Percentiles rank a stretch among this genome's conserved stretches.
These are phyloP conservation scores for Prosopis cineraria DNA, from an alignment of 306 rosid species.

Conservation along the genomic window DNA sequence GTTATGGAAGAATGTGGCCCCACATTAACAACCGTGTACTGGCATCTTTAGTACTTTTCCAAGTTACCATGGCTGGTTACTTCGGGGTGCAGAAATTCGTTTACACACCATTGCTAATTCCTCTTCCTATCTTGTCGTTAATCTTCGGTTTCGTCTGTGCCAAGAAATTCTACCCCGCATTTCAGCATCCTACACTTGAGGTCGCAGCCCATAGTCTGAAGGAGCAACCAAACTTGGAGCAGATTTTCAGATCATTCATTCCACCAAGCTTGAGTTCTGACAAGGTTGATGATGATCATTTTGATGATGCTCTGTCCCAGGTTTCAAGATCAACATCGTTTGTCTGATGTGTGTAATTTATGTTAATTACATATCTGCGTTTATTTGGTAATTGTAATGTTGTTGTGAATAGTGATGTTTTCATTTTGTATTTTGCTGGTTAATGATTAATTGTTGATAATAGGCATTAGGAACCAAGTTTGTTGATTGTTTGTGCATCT, in stretches of 20 bases:
- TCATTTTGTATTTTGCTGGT: conserved; percentile 25
- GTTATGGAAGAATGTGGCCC: conserved; percentile 96
- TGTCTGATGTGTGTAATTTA: conserved; percentile 45
- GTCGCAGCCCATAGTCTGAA: conserved; percentile 50
- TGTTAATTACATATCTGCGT: conserved; percentile 19
- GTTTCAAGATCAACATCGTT: conserved; percentile 57
- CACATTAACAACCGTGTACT: conserved; percentile 70
- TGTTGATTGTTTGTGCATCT: conserved; percentile 17
- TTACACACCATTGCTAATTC: conserved; percentile 57
- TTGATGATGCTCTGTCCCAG: conserved; percentile 75
- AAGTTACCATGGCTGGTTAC: conserved; percentile 87
- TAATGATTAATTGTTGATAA: conserved; percentile 43
- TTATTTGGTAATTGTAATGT: conserved; percentile 25
- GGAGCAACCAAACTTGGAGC: conserved; percentile 75
- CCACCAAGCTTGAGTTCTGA: conserved; percentile 78
- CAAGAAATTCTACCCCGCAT: conserved; percentile 73
- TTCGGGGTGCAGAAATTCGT: conserved; percentile 55
- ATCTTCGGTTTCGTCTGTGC: conserved; percentile 48
- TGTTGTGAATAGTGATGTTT: conserved; percentile 4
- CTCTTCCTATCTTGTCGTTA: conserved; percentile 68
- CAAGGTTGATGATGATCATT: conserved; percentile 63
- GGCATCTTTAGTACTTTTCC: conserved; percentile 76
- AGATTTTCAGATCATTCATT: conserved; percentile 63
- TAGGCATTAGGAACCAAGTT: conserved; percentile 37
- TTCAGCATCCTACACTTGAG: conserved; percentile 61